Evolutionary conservation across 768 basidiomycete species (phyloP), one percentile per base, ranked within the genome.

Genomic region (Russula earlei): DNA sequence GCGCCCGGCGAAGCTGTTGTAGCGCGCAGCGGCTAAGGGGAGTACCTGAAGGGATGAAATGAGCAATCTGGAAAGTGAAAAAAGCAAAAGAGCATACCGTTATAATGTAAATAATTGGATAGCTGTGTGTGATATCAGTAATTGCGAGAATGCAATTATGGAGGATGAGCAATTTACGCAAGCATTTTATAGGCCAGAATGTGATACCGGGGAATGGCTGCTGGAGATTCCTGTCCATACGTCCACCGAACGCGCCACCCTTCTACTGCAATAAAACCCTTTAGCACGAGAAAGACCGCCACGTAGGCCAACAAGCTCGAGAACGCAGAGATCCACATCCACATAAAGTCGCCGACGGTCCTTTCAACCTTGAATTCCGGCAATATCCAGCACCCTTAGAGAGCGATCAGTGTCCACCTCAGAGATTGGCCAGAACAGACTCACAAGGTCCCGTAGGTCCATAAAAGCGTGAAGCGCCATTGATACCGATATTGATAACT

Each of bases 341-440:
- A 79, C n/a, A 76, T 52, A 55, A 79, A 80, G 55, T 79, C 78
- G 4, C 77, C 69, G 9, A 70, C 71, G 12, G 78, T 74, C 45
- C 69, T 69, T 56, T 78, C 72, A 5, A 64, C 63, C 14, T 55
- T 56, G 58, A 68, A 76, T 0, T 66, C 54, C 4, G 62, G 37
- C 4, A 60, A 54, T 40, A 80, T 79, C 79, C 79, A 80, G 59
- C 79, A 79, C 79, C 78, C 77, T 78, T 58, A 4, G n/a, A 20
- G 17, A 40, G 29, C 5, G 14, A 42, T 54, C 6, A 58, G 24
- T 36, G 38, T 37, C n/a, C 40, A 14, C 12, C 3, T 27, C 24
- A 45, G 17, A 49, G 17, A 29, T 34, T 37, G 24, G 42, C 27
- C 38, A 47, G 12, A 27, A 37, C 12, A n/a, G 17, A 66, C 71